Base-by-base conservation (phyloP, 345 rosid genomes). In the Gossypium thurberi region DNA sequence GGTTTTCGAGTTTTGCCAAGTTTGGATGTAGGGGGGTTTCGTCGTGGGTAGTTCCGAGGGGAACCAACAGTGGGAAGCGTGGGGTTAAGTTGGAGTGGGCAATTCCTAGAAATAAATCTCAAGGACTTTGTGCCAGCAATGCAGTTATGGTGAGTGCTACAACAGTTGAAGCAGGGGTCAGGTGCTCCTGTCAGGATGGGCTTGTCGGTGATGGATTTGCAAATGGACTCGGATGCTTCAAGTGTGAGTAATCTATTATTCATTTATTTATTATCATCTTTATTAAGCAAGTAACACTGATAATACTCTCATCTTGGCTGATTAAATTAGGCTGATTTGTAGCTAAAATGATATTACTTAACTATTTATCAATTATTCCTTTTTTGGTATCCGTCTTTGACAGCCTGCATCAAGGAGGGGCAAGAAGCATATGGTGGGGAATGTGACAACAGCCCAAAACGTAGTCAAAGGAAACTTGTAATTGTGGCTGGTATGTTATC, bases 41-140 rank as follows among this genome's bases (percentile, higher is more conserved):
- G 12, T 87, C 85, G 6, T 93, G 97, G 98, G 85, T 82, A 63
- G 90, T 89, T 75, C 77, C 87, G 0, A 64, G 89, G 3, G 93
- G 94, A 1, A 74, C 82, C 9, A 88, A 74, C 33, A 69, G 59
- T 3, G 96, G 91, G 25, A 84, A 80, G 70, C 88, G 90, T 2
- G 98, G 97, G 33, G 89, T 93, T 47, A 93, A 93, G 75, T 70
- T 93, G 74, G 98, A 89, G 71, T 93, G 96, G 96, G 94, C 89
- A 0, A 72, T 93, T 78, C 96, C 93, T 1, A 72, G 72, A 73
- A 93, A 90, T 55, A 77, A 62, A 9, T 84, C 98, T 0, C 59
- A 44, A 4, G 68, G 71, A 65, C 59, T 71, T 53, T 93, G 97
- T 71, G 87, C 78, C 50, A 59, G 1, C 44, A 84, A 89, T 75